These are phyloP conservation scores for Protostelium mycophagum DNA, from an alignment of 78 protist species.

Conservation along the genomic window DNA sequence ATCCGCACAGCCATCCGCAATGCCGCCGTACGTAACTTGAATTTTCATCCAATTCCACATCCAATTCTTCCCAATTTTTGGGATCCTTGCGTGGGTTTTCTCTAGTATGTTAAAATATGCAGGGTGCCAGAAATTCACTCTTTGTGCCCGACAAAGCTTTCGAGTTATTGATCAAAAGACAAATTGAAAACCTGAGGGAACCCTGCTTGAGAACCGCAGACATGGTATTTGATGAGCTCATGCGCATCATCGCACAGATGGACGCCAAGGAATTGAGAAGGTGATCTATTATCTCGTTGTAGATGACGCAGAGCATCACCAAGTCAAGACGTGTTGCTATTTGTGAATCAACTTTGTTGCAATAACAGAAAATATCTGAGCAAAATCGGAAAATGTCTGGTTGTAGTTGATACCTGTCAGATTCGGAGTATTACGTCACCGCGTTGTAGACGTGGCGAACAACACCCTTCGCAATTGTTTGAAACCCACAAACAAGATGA, in stretches of 20 bases:
- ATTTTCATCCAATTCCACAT: background rate
- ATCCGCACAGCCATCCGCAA: slow-evolving; percentile 83
- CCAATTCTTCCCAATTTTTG: slow-evolving; percentile 41
- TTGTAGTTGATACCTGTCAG: slow-evolving; percentile 16
- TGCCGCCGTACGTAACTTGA: slow-evolving; percentile 62
- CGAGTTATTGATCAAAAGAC: slow-evolving; percentile 78
- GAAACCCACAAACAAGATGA: slow-evolving; percentile 54
- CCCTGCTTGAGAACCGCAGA: slow-evolving; percentile 83
- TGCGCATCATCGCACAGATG: slow-evolving; percentile 50
- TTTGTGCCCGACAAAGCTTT: slow-evolving; percentile 92
- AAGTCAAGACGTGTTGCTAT: no score
- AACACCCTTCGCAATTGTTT: slow-evolving; percentile 30
- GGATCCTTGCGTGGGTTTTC: no score
- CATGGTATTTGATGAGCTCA: slow-evolving; percentile 81
- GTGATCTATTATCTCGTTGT: background rate
- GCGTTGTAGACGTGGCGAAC: slow-evolving; percentile 41
- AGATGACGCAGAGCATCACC: background rate
- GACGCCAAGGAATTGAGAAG: slow-evolving; percentile 18
- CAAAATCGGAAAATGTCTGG: no score
- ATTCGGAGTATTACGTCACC: slow-evolving; percentile 42
- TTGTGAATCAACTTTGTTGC: background rate
- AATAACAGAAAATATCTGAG: background rate
- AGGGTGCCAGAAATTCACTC: slow-evolving; percentile 75
- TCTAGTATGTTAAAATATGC: no score
- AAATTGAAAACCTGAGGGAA: slow-evolving; percentile 67